These are phyloP conservation scores for Cyclocybe cylindracea DNA, from an alignment of 768 basidiomycete genomes.

Conservation along the genomic window DNA sequence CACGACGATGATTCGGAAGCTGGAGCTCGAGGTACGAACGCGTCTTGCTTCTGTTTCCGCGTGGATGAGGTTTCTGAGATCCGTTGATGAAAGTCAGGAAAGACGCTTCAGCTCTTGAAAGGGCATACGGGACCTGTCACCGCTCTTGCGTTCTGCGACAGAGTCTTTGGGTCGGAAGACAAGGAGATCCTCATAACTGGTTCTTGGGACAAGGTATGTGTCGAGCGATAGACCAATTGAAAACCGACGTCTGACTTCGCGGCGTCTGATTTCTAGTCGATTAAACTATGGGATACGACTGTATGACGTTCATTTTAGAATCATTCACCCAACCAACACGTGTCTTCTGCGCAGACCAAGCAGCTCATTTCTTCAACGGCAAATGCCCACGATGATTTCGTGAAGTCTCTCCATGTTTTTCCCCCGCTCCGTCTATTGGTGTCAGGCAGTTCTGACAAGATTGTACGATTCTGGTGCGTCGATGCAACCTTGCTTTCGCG, in stretches of 20 bases:
- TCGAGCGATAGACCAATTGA: neutral
- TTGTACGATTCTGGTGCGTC: constrained; percentile 83
- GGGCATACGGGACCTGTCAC: constrained; percentile 93
- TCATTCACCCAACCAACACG: neutral
- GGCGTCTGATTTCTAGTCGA: constrained; percentile 51
- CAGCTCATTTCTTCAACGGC: constrained; percentile 64
- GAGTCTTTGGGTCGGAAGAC: constrained; percentile 35
- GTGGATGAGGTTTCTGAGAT: neutral
- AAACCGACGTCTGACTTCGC: constrained; percentile 5
- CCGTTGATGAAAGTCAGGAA: constrained; percentile 64
- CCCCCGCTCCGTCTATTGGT: constrained; percentile 67
- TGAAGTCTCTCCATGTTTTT: constrained; percentile 81
- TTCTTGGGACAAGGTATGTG: constrained; percentile 85
- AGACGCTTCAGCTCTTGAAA: constrained; percentile 70
- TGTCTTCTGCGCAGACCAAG: constrained; percentile 54
- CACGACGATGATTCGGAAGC: constrained; percentile 67
- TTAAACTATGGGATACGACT: constrained; percentile 82
- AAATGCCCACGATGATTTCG: constrained; percentile 84
- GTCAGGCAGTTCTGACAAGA: constrained; percentile 90
- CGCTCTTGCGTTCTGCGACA: constrained; percentile 67
- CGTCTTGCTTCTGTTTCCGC: neutral
- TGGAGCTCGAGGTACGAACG: constrained; percentile 69
- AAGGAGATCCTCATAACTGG: constrained; percentile 74
- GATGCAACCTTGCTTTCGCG: neutral
- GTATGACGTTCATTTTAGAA: constrained; percentile 37